Percentiles rank a stretch among this genome's conserved stretches.
These are phyloP conservation scores for Globisporangium lucens DNA, from an alignment of 352 stramenopile species.

Conservation along the genomic window DNA sequence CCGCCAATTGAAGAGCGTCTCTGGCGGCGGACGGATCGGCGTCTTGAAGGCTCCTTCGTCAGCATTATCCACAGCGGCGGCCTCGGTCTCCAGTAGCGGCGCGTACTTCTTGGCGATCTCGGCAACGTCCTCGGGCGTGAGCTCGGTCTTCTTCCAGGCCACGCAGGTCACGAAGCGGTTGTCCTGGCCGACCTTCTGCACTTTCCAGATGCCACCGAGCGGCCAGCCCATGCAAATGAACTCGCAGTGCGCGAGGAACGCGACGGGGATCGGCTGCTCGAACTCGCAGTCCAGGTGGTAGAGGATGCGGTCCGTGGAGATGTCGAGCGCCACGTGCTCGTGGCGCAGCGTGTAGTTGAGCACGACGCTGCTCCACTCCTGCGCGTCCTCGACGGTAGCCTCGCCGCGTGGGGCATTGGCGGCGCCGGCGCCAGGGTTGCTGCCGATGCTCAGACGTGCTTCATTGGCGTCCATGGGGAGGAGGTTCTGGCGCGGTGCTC, in stretches of 20 bases:
- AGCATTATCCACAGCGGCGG: neutral
- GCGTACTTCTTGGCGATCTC: slow-evolving; percentile 37
- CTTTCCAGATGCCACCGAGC: slow-evolving; percentile 52
- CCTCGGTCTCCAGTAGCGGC: neutral
- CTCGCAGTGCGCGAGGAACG: slow-evolving; percentile 31
- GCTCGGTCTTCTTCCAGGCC: slow-evolving; percentile 50
- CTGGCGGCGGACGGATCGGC: slow-evolving; percentile 13
- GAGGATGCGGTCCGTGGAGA: slow-evolving; percentile 40
- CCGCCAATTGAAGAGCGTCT: slow-evolving; percentile 49
- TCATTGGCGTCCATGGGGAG: slow-evolving; percentile 7
- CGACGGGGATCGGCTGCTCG: slow-evolving; percentile 29
- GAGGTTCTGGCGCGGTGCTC: too few relatives aligned
- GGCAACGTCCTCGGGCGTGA: slow-evolving; percentile 37
- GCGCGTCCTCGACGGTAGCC: slow-evolving; percentile 22
- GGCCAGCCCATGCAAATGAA: slow-evolving; percentile 48
- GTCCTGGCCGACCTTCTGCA: slow-evolving; percentile 28
- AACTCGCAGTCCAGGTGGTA: slow-evolving; percentile 49
- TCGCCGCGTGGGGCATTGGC: neutral
- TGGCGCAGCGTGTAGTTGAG: slow-evolving; percentile 37
- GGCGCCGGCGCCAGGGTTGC: slow-evolving; percentile 3
- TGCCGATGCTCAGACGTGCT: neutral
- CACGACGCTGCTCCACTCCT: slow-evolving; percentile 47
- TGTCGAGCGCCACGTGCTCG: slow-evolving; percentile 48
- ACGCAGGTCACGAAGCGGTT: slow-evolving; percentile 36
- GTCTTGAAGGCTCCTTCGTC: neutral